These are phyloP conservation scores for Penicillium decumbens DNA, from an alignment of 2,329 filamentous ascomycete species.

Conservation along the genomic window DNA sequence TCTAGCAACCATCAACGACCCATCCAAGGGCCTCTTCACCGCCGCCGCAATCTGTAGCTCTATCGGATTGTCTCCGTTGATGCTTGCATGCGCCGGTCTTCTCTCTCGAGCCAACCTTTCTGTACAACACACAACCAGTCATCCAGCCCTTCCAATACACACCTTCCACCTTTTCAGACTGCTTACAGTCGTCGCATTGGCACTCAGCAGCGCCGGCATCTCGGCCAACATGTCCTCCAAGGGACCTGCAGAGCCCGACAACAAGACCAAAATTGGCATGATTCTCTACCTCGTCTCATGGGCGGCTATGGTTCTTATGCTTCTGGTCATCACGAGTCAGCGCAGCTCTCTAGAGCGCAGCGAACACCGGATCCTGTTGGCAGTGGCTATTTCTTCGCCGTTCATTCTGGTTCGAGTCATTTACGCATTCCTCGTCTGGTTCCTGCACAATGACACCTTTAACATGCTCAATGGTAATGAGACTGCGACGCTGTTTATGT, in stretches of 20 bases:
- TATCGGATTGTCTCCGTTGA: conserved; percentile 49
- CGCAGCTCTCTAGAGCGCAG: conserved; percentile 36
- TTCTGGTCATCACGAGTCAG: conserved; percentile 30
- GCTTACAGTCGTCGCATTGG: conserved; percentile 31
- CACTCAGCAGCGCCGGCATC: conserved; percentile 46
- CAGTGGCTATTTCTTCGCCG: conserved; percentile 43
- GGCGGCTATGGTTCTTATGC: conserved; percentile 33
- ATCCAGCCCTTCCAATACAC: conserved; percentile 15
- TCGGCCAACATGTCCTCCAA: conserved; percentile 30
- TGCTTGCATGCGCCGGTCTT: conserved; percentile 46
- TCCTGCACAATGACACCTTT: conserved; percentile 42
- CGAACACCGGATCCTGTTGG: conserved; percentile 47
- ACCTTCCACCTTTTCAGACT: conserved; percentile 31
- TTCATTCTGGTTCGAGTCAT: conserved; percentile 50
- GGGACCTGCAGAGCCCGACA: conserved; percentile 28
- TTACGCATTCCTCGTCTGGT: conserved; percentile 46
- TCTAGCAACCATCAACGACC: conserved; percentile 47
- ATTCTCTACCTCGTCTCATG: conserved; percentile 44
- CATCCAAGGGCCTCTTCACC: conserved; percentile 36
- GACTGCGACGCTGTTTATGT: conserved; percentile 45
- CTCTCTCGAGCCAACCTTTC: conserved; percentile 34
- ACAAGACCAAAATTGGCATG: conserved; percentile 42
- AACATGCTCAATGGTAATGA: conserved; percentile 40
- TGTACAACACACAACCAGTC: conserved; percentile 16
- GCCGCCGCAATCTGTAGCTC: conserved; percentile 44